These are phyloP conservation scores for Puya raimondii DNA, from an alignment of 176 grass and related monocot species.

Conservation along the genomic window DNA sequence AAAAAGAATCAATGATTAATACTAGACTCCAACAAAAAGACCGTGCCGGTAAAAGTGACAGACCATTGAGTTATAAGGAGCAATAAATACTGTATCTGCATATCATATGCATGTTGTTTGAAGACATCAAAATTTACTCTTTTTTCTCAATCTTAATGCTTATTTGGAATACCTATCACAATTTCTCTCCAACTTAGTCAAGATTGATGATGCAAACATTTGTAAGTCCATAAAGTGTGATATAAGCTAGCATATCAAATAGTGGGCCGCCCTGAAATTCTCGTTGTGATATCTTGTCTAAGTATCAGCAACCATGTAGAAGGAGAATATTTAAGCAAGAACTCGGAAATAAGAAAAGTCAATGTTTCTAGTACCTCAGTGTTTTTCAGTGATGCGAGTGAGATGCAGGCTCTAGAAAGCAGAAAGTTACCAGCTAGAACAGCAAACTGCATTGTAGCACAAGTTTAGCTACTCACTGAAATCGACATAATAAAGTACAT, in stretches of 20 bases:
- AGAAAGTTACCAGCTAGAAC: conserved; percentile 94
- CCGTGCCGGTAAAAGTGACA: conserved; percentile 9
- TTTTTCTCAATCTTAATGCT: no score
- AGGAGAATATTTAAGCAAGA: neutral
- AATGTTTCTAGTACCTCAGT: conserved; percentile 48
- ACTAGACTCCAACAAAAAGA: conserved; percentile 1
- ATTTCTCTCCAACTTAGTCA: no score
- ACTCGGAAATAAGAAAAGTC: neutral
- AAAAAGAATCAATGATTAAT: conserved; percentile 6
- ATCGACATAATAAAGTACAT: no score
- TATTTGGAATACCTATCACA: no score
- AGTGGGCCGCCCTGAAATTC: no score
- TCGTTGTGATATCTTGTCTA: neutral
- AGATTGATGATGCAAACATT: no score
- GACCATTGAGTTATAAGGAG: neutral
- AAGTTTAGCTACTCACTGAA: conserved; percentile 6
- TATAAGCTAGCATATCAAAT: no score
- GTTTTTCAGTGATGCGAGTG: conserved; percentile 85
- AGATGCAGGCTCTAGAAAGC: conserved; percentile 89
- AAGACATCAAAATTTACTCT: no score
- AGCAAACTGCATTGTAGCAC: conserved; percentile 58
- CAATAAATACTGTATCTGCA: no score
- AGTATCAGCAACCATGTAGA: neutral
- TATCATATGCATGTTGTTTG: no score
- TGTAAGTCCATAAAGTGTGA: no score